Base-by-base conservation (phyloP, 148 eudicot genomes). In the Camellia sinensis region DNA sequence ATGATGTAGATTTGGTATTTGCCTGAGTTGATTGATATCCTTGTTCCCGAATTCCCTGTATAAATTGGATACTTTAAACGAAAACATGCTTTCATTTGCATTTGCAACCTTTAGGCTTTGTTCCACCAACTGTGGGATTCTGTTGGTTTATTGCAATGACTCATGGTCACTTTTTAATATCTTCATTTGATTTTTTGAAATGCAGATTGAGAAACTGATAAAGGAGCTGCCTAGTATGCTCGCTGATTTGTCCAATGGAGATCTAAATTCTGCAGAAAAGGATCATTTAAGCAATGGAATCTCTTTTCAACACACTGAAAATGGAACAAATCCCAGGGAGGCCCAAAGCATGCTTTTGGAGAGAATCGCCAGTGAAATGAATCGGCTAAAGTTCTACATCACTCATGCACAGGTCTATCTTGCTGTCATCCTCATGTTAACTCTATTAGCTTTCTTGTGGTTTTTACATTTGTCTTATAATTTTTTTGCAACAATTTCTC, bases 361-460 rank as follows among this genome's bases (percentile, higher is more conserved):
- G 87, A 88, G 99, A 88, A 95, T 95, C 87, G 93, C 99, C 21
- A 93, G 99, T 89, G 99, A 95, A 92, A 95, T 95, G 99, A 95
- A 95, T 84, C 84, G 95, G 87, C 85, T 95, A 81, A 95, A 95
- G 90, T 95, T 95, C 84, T 93, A 95, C 78, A 90, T 91, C 85
- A 87, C 93, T 85, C 97, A 91, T 86, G 92, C 97, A 73, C 88
- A 95, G 98, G 98, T 95, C 97, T 84, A 83, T 81, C 80, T 87
- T 80, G 74, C 83, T 87, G 85, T 83, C 78, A 67, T 79, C 80
- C 83, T 74, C 76, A 44, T 77, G 72, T 73, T 10, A 59, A 6
- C 46, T 75, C 44, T 40, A 13, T 83, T 52, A 62, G 68, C 56
- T 44, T 68, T 46, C 40, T 67, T 1, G 37, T 29, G 37, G 37